phyloP scores from a whole-genome alignment of 768 basidiomycete species.

The Leucocoprinus birnbaumii region DNA sequence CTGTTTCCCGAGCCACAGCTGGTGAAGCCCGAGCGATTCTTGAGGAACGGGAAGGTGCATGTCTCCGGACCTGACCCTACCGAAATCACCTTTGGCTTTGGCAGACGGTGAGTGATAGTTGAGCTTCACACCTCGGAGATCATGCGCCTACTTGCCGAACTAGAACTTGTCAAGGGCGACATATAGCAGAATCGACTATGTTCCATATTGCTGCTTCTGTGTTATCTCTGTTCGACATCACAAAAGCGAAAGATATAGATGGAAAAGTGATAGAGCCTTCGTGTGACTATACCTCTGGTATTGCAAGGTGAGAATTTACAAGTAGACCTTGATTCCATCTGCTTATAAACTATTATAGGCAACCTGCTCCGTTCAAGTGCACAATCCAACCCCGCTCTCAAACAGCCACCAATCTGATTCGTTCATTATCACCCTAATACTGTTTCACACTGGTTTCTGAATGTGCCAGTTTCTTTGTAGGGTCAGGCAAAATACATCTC shows the following conservation, averaged over 20 bases:
- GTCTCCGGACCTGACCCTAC: constrained; percentile 34
- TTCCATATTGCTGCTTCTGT: constrained; percentile 45
- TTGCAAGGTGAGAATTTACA: constrained; percentile 37
- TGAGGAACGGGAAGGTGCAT: constrained; percentile 30
- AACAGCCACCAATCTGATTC: constrained; percentile 25
- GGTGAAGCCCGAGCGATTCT: constrained; percentile 49
- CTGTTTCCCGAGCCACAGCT: constrained; percentile 41
- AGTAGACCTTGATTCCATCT: neutral
- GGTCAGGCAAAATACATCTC: no score
- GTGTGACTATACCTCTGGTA: constrained; percentile 35
- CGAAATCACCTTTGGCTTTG: constrained; percentile 53
- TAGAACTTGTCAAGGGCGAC: constrained; percentile 51
- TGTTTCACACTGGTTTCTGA: no score
- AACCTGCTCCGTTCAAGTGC: constrained; percentile 33
- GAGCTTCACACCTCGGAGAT: neutral
- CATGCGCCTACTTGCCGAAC: neutral
- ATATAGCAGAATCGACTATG: constrained; percentile 45
- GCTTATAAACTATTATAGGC: neutral
- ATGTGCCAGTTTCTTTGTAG: no score
- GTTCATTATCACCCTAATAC: neutral
- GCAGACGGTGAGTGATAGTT: constrained; percentile 37
- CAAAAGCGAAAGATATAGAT: constrained; percentile 32
- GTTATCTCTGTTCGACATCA: constrained; percentile 41
- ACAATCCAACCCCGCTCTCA: constrained; percentile 40
- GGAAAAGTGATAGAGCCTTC: constrained; percentile 31